A percentile compares a stretch with the other conserved stretches of the same genome.
Conservation (phyloP, 192 early-diverging fungal genomes). For the Umbelopsis vinacea region DNA sequence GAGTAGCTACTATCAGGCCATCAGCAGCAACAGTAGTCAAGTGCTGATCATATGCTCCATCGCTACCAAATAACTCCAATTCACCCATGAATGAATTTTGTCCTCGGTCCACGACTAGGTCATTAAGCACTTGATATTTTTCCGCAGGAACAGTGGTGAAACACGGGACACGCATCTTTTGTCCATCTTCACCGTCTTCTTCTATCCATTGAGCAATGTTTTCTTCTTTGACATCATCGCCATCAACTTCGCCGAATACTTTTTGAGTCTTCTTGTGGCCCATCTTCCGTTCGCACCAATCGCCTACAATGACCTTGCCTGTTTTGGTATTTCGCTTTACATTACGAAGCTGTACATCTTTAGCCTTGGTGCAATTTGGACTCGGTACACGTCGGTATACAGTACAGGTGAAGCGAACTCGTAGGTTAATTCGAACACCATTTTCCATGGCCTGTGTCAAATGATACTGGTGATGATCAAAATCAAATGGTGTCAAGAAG, state of each 20-base stretch:
- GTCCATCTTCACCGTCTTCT: slow-evolving; percentile 38
- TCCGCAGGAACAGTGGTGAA: slow-evolving; percentile 66
- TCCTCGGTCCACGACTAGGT: slow-evolving; percentile 93
- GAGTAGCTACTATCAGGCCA: slow-evolving; percentile 92
- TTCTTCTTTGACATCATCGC: slow-evolving; percentile 33
- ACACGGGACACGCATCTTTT: slow-evolving; percentile 50
- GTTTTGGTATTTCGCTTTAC: slow-evolving; percentile 34
- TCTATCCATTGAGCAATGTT: slow-evolving; percentile 35
- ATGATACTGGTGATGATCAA: slow-evolving; percentile 59
- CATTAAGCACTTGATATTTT: slow-evolving; percentile 93
- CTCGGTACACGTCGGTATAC: slow-evolving; percentile 68
- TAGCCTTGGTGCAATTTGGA: background rate
- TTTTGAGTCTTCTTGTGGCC: slow-evolving; percentile 12
- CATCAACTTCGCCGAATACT: slow-evolving; percentile 41
- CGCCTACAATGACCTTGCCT: slow-evolving; percentile 35
- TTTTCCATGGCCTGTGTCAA: slow-evolving; percentile 65
- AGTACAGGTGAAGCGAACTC: slow-evolving; percentile 92
- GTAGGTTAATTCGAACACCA: slow-evolving; percentile 82
- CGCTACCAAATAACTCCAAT: slow-evolving; percentile 83
- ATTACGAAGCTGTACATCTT: slow-evolving; percentile 26
- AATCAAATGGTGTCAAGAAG: slow-evolving; percentile 92
- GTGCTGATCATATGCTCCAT: slow-evolving; percentile 65
- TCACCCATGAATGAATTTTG: slow-evolving; percentile 89
- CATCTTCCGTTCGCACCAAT: slow-evolving; percentile 20
- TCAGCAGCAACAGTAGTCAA: slow-evolving; percentile 97